phyloP scores from a whole-genome alignment of 805 yeast genomes.

The Saccharomycopsis capsularis region DNA sequence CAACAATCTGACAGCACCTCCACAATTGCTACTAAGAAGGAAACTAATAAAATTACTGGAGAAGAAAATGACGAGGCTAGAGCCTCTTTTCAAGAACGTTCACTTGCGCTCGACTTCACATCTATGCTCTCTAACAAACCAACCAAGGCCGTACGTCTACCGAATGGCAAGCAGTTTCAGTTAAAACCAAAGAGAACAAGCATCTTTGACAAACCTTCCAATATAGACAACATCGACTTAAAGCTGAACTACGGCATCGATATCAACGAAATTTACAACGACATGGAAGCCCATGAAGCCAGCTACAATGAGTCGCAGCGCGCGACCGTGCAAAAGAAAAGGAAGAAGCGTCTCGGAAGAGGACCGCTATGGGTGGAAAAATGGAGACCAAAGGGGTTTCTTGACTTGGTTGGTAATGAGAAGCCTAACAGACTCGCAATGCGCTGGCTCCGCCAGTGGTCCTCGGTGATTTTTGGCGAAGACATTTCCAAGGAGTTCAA shows the following conservation, averaged over 20 bases:
- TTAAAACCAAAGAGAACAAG: slow-evolving; percentile 14
- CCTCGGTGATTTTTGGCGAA: slow-evolving; percentile 47
- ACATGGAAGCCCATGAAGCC: slow-evolving; percentile 26
- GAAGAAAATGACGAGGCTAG: neutral
- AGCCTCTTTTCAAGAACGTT: neutral
- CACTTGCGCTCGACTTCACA: neutral
- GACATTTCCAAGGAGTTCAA: slow-evolving; percentile 28
- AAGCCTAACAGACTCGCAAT: slow-evolving; percentile 50
- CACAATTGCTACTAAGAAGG: neutral
- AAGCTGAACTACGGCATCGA: slow-evolving; percentile 32
- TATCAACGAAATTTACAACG: slow-evolving; percentile 31
- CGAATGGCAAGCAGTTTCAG: slow-evolving; percentile 5
- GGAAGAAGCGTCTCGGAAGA: neutral
- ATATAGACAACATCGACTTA: neutral
- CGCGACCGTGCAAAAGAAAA: neutral
- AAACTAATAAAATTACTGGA: no score
- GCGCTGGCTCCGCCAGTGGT: slow-evolving; percentile 65
- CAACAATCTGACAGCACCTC: neutral
- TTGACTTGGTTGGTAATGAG: slow-evolving; percentile 68
- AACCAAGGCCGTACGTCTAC: slow-evolving; percentile 8
- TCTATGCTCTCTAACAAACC: slow-evolving; percentile 2
- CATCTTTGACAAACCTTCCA: neutral
- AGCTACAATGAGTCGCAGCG: slow-evolving; percentile 18
- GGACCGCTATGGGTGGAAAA: slow-evolving; percentile 48
- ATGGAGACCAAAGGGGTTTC: slow-evolving; percentile 56